A percentile compares a stretch with the other conserved stretches of the same genome.
These are phyloP conservation scores for Wickerhamiella brachini DNA, from an alignment of 805 yeast genomes.

Conservation along the genomic window DNA sequence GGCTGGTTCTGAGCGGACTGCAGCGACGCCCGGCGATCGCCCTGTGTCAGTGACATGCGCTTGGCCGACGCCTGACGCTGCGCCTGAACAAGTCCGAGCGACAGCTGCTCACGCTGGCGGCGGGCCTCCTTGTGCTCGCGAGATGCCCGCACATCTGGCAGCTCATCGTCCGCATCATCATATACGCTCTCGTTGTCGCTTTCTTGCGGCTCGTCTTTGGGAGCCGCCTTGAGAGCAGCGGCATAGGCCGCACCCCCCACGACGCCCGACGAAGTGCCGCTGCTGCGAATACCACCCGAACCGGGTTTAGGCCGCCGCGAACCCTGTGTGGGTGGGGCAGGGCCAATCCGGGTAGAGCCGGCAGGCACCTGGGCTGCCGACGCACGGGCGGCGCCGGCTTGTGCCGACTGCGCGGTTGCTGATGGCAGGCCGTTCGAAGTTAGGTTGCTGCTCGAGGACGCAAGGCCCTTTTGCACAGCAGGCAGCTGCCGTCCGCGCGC, in stretches of 20 bases:
- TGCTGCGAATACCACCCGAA: not conserved
- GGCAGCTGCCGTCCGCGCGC: conserved; percentile 1
- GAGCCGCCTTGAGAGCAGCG: not conserved
- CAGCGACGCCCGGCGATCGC: not conserved
- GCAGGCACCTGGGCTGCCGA: not conserved
- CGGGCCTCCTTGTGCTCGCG: not conserved
- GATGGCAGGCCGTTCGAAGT: not conserved
- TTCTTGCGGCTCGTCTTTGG: not conserved
- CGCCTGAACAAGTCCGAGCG: not conserved
- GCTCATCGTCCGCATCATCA: not conserved
- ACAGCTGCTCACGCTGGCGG: conserved; percentile 1
- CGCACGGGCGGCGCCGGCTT: not conserved
- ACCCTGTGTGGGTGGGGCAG: not conserved
- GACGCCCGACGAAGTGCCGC: not conserved
- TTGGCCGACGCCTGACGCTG: not conserved
- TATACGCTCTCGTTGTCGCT: not conserved
- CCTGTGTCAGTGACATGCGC: not conserved
- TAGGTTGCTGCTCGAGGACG: not conserved
- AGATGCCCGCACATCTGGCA: not conserved
- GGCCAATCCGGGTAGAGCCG: not conserved
- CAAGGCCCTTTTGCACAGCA: conserved; percentile 8
- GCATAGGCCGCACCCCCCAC: not conserved
- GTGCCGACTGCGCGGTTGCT: not conserved
- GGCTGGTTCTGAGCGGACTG: too few species aligned
- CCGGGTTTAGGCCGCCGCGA: not conserved